These are phyloP conservation scores for Gracilaria caudata DNA, from an alignment of 23 red algal genomes.

Conservation along the genomic window DNA sequence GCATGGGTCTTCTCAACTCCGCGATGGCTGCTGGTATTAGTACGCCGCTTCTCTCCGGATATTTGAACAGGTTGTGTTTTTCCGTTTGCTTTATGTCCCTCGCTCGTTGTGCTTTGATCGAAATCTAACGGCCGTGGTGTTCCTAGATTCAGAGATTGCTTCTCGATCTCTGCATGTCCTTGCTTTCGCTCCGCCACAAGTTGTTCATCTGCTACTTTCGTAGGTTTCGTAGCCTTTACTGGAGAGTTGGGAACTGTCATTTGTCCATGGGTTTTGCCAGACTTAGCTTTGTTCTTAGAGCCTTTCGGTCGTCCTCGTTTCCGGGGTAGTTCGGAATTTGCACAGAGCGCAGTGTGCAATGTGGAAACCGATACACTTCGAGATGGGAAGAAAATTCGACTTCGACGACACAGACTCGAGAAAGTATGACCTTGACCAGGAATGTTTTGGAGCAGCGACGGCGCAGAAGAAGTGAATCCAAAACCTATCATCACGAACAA, in stretches of 20 bases:
- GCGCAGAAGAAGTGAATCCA: background rate
- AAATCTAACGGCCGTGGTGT: background rate
- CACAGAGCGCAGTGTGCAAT: background rate
- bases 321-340: background rate
- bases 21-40: background rate
- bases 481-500: background rate
- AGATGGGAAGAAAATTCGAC: background rate
- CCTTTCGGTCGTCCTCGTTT: slow-evolving; percentile 42
- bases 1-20: background rate
- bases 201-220: background rate
- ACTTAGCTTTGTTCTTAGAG: slow-evolving; percentile 8
- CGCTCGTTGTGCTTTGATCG: background rate
- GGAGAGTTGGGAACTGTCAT: background rate
- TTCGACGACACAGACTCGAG: background rate
- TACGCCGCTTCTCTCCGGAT: background rate
- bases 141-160: background rate
- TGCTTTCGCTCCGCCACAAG: background rate
- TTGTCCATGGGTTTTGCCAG: background rate
- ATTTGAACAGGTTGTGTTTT: background rate
- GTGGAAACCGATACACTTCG: background rate
- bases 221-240: background rate
- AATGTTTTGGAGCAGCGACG: background rate
- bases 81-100: background rate
- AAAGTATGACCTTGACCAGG: background rate
- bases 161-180: background rate